These are phyloP conservation scores for Atkinsonella texensis DNA, from an alignment of 2,329 filamentous ascomycete species.

Conservation along the genomic window DNA sequence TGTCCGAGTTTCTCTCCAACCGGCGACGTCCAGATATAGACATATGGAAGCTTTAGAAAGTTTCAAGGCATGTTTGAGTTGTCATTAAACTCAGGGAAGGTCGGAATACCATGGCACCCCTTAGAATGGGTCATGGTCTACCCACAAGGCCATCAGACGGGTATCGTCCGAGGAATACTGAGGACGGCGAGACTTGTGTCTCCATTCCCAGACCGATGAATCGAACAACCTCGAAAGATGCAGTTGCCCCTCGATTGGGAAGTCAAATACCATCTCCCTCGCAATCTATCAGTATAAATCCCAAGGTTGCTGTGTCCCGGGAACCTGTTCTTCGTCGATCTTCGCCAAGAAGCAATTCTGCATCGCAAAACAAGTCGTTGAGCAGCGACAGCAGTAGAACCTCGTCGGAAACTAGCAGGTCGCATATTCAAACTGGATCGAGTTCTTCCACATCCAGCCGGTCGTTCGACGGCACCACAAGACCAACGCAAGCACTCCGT, in stretches of 20 bases:
- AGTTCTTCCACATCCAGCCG: slow-evolving; percentile 22
- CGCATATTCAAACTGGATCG: slow-evolving; percentile 20
- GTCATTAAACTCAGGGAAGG: slow-evolving; percentile 11
- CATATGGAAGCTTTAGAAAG: background rate
- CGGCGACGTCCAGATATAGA: background rate
- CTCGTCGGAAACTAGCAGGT: slow-evolving; percentile 18
- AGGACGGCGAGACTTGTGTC: slow-evolving; percentile 11
- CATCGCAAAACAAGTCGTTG: slow-evolving; percentile 29
- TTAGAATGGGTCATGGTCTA: slow-evolving; percentile 27
- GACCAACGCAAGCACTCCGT: background rate
- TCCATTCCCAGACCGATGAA: slow-evolving; percentile 14
- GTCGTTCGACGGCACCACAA: slow-evolving; percentile 26
- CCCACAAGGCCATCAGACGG: slow-evolving; percentile 27
- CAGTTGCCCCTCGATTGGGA: slow-evolving; percentile 9
- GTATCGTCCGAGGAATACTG: slow-evolving; percentile 17
- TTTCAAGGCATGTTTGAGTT: slow-evolving; percentile 10
- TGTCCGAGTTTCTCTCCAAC: background rate
- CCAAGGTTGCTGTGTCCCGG: slow-evolving; percentile 13
- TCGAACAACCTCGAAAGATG: slow-evolving; percentile 12
- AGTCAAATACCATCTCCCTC: slow-evolving; percentile 10
- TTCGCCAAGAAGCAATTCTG: slow-evolving; percentile 15
- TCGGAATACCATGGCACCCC: slow-evolving; percentile 31
- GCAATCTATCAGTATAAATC: slow-evolving; percentile 11
- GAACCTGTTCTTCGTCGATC: slow-evolving; percentile 16
- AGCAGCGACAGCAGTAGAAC: slow-evolving; percentile 24